Base-by-base conservation (phyloP, 2,329 filamentous ascomycete species). In the Monilinia laxa region DNA sequence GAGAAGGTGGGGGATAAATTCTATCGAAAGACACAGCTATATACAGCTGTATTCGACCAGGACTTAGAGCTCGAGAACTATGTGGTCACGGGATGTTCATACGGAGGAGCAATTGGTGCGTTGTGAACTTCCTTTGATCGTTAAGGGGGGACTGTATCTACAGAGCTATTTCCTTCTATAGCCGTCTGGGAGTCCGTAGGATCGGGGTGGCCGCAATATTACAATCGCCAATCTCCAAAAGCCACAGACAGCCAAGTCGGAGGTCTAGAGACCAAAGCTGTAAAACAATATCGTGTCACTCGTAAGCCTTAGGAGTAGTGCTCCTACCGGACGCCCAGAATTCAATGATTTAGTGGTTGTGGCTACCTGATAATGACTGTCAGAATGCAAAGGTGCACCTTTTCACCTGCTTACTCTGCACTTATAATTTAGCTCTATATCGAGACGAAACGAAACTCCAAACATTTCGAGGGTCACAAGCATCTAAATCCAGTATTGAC, bases 61-160 rank as follows among this genome's bases (percentile, higher is more conserved):
- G 93, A 97, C 77, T 83, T 97, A 70, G 93, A 99, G 80, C 86
- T 99, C 72, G 93, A 97, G 82, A 96, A 95, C 81, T 96, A 96
- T 81, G 85, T 94, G 75, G 89, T 97, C 75, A 89, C 90, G 67
- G 95, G 93, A 76, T 96, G 95, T 77, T 93, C 93, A 31, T 97
- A 95, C 79, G 93, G 91, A 74, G 95, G 95, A 75, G 93, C 95
- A 76, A 84, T 98, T 82, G 93, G 93, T 97, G 87, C 78, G 83
- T 74, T 65, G 20, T 31, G 53, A 23, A 55, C 42, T 70, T 51
- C 66, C 53, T 52, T 57, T 23, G 14, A 51, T 51, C 23, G 11
- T 58, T 16, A n/a, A 40, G 31, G 25, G 16, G n/a, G 23, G n/a
- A n/a, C 60, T 64, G 18, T 65, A 23, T 49, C 20, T 9, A 7